Evolutionary conservation across 2,329 filamentous ascomycete species (phyloP).

Genomic region (Coniochaeta sp.): DNA sequence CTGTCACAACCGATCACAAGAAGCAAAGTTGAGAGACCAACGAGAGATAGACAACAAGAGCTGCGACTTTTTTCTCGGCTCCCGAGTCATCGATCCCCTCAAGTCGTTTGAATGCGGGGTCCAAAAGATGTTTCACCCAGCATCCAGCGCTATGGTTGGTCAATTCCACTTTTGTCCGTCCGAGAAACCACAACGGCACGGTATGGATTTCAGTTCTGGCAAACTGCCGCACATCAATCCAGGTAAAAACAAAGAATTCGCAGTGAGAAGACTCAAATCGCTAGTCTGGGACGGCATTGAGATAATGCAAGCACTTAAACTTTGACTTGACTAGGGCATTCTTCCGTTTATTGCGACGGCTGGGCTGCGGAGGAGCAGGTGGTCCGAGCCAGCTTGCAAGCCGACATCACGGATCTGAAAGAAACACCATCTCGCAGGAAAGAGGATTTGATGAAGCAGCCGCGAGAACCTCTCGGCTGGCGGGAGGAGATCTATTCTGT

Average conservation of each 20-base stretch:
- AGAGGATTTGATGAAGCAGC: neutral
- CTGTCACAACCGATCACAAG: neutral
- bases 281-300: constrained; percentile 4
- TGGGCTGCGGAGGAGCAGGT: neutral
- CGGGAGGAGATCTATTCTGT: neutral
- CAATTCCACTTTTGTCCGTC: constrained; percentile 2
- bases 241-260: neutral
- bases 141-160: neutral
- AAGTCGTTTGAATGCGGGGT: neutral
- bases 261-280: neutral
- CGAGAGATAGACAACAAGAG: too few relatives aligned
- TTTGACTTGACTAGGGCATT: constrained; percentile 1
- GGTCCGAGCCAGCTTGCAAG: neutral
- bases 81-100: too few relatives aligned
- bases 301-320: constrained; percentile 14
- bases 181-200: constrained; percentile 3
- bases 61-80: neutral
- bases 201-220: constrained; percentile 4
- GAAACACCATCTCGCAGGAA: neutral
- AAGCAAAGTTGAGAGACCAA: neutral
- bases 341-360: neutral
- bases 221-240: neutral
- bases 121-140: neutral
- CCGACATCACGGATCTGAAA: neutral
- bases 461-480: neutral